Conservation (phyloP, 2,329 filamentous ascomycete species). For the Chrysosporium keratinophilum region DNA sequence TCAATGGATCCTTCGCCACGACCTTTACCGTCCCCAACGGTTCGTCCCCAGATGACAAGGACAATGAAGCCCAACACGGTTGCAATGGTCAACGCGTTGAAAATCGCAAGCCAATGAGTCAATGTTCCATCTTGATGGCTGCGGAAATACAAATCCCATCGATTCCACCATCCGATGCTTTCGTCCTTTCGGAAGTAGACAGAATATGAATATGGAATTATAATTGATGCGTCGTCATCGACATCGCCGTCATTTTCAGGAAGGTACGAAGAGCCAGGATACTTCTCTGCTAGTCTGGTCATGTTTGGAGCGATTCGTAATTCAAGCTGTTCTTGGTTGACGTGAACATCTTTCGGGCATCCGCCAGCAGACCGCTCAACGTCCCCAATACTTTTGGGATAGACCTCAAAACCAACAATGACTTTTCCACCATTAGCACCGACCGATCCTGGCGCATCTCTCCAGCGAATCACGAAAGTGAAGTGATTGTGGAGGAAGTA, state of each 20-base stretch:
- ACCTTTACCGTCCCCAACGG: slow-evolving; percentile 67
- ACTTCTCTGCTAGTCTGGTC: slow-evolving; percentile 45
- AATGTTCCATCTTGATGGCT: slow-evolving; percentile 72
- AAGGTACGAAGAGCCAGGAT: slow-evolving; percentile 51
- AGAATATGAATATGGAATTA: slow-evolving; percentile 77
- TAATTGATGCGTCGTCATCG: slow-evolving; percentile 56
- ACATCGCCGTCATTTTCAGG: slow-evolving; percentile 47
- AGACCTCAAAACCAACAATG: slow-evolving; percentile 81
- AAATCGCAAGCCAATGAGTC: slow-evolving; percentile 79
- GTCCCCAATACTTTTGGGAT: slow-evolving; percentile 68
- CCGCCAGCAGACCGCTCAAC: slow-evolving; percentile 52
- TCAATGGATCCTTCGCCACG: slow-evolving; percentile 57
- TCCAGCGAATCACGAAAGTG: slow-evolving; percentile 71
- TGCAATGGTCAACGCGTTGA: slow-evolving; percentile 78
- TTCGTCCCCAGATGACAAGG: slow-evolving; percentile 68
- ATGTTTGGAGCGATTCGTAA: slow-evolving; percentile 56
- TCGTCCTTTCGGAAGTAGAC: slow-evolving; percentile 81
- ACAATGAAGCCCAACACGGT: slow-evolving; percentile 68
- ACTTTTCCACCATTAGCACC: slow-evolving; percentile 64
- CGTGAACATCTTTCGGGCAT: slow-evolving; percentile 57
- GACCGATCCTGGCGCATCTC: slow-evolving; percentile 57
- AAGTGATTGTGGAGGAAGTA: slow-evolving; percentile 83
- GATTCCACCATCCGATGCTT: slow-evolving; percentile 66
- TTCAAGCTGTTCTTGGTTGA: slow-evolving; percentile 53
- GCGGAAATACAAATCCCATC: slow-evolving; percentile 84